Conservation (phyloP, 371 early-diverging fungal genomes). For the Mortierella sp. region DNA sequence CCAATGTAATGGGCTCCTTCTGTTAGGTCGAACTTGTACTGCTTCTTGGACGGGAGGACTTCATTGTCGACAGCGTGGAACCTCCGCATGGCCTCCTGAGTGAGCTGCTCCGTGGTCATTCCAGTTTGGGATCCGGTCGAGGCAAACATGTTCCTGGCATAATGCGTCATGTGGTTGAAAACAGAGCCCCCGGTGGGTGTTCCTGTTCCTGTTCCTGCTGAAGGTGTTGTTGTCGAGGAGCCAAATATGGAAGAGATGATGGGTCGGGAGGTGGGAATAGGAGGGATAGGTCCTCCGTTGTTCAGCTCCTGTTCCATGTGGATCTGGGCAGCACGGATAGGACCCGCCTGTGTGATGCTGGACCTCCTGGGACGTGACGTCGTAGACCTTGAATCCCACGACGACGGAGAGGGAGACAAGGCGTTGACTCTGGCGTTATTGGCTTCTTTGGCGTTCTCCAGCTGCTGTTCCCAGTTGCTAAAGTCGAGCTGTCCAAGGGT, state of each 20-base stretch:
- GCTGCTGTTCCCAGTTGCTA: conserved; percentile 43
- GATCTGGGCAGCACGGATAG: conserved; percentile 29
- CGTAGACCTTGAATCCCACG: neutral
- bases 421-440: neutral
- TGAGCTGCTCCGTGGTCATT: conserved; percentile 18
- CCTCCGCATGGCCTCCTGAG: conserved; percentile 29
- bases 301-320: conserved; percentile 35
- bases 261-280: conserved; percentile 19
- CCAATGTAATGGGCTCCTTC: conserved; percentile 40
- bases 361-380: conserved; percentile 18
- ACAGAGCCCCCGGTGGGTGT: neutral
- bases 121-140: conserved; percentile 17
- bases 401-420: neutral
- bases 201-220: neutral
- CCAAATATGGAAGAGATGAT: conserved; percentile 19
- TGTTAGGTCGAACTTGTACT: conserved; percentile 40
- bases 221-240: neutral
- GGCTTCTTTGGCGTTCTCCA: neutral
- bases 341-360: conserved; percentile 36
- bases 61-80: conserved; percentile 37
- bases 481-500: conserved; percentile 36
- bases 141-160: conserved; percentile 21
- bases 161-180: conserved; percentile 35
- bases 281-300: conserved; percentile 20
- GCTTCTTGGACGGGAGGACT: conserved; percentile 29